Percentiles rank a stretch among this genome's conserved stretches.
These are phyloP conservation scores for Neobulgaria alba DNA, from an alignment of 2,329 filamentous ascomycete species.

Conservation along the genomic window DNA sequence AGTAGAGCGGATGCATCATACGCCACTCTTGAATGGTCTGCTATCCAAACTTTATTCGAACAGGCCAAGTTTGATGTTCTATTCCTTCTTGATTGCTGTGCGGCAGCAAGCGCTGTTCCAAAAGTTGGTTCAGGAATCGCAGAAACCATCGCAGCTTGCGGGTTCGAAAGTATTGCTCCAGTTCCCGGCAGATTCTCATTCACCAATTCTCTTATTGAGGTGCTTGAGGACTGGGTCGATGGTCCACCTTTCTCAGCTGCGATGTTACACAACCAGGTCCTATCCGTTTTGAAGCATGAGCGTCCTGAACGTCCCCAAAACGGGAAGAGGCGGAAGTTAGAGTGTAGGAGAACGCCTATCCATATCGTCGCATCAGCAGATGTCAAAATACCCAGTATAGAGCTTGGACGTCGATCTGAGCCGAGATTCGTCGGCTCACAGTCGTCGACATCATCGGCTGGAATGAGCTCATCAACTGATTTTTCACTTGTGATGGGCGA, in stretches of 20 bases:
- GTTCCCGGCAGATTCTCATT: conserved; percentile 13
- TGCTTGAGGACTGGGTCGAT: conserved; percentile 16
- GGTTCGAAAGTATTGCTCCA: conserved; percentile 12
- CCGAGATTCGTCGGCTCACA: too few species aligned
- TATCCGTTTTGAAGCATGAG: conserved; percentile 8
- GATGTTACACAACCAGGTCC: conserved; percentile 18
- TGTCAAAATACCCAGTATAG: conserved; percentile 7
- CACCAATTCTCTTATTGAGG: conserved; percentile 17
- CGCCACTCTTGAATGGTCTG: conserved; percentile 16
- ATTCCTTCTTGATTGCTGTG: conserved; percentile 16
- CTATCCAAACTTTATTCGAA: conserved; percentile 18
- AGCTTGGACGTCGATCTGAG: conserved; percentile 3
- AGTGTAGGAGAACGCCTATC: conserved; percentile 9
- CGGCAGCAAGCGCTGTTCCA: conserved; percentile 13
- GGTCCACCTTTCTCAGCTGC: conserved; percentile 15
- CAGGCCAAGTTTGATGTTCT: conserved; percentile 15
- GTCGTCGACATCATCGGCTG: too few species aligned
- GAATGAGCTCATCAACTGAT: too few species aligned
- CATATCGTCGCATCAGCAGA: conserved; percentile 8
- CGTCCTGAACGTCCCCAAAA: conserved; percentile 5
- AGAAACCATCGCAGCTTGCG: conserved; percentile 19
- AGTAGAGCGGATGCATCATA: conserved; percentile 8
- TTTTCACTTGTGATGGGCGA: too few species aligned
- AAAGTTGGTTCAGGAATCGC: conserved; percentile 8
- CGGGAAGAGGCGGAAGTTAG: conserved; percentile 7